phyloP scores from a whole-genome alignment of 495 filamentous ascomycete species.

The Collariella sp. region DNA sequence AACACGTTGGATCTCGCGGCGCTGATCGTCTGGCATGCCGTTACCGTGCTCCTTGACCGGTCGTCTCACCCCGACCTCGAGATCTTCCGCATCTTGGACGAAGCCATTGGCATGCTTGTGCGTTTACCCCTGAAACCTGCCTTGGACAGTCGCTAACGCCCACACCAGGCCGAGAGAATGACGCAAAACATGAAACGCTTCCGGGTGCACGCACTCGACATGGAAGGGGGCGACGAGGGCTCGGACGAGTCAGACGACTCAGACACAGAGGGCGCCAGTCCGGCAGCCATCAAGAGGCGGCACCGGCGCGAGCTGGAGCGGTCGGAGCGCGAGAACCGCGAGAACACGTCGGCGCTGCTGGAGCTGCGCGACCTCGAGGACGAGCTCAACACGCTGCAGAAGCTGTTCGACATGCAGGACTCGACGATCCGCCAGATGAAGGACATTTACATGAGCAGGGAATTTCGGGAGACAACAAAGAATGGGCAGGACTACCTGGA shows the following conservation, averaged over 20 bases:
- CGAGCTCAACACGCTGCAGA: constrained; percentile 51
- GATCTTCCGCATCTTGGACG: constrained; percentile 58
- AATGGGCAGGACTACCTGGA: constrained; percentile 41
- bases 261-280: constrained; percentile 37
- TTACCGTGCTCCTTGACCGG: constrained; percentile 52
- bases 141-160: not conserved
- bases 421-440: constrained; percentile 43
- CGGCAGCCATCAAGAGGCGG: constrained; percentile 36
- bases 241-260: constrained; percentile 35
- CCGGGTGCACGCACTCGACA: constrained; percentile 40
- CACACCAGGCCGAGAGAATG: constrained; percentile 49
- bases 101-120: constrained; percentile 57
- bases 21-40: constrained; percentile 52
- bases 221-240: constrained; percentile 37
- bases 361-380: constrained; percentile 62
- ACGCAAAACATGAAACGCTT: constrained; percentile 57
- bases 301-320: constrained; percentile 45
- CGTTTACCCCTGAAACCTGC: not conserved
- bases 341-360: constrained; percentile 55
- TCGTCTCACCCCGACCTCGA: constrained; percentile 53
- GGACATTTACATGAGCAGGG: constrained; percentile 27
- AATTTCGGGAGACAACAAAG: constrained; percentile 24
- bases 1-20: constrained; percentile 56
- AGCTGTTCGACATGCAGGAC: constrained; percentile 51
- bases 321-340: constrained; percentile 48